These are phyloP conservation scores for Gymnopilus dilepis DNA, from an alignment of 768 basidiomycete genomes.

Conservation along the genomic window DNA sequence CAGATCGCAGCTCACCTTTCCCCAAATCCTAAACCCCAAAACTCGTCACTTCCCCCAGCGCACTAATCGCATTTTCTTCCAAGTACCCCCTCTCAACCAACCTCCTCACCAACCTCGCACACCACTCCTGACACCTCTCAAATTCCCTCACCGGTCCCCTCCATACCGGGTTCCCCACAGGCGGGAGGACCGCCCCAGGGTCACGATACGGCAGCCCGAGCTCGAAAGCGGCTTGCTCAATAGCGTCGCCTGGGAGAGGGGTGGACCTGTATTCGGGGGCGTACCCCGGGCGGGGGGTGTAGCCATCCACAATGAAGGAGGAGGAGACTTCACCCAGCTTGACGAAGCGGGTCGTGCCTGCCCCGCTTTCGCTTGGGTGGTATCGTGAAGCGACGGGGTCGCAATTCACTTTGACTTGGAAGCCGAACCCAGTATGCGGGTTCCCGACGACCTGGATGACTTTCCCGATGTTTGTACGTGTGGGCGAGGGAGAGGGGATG, in stretches of 20 bases:
- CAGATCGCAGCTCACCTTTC: too few species aligned
- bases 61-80: neutral
- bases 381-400: neutral
- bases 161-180: neutral
- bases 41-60: neutral
- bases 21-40: neutral
- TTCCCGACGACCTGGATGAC: conserved; percentile 1
- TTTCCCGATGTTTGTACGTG: neutral
- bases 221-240: neutral
- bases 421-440: neutral
- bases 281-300: neutral
- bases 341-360: neutral
- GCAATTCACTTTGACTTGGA: neutral
- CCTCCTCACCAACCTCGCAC: neutral
- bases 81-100: neutral
- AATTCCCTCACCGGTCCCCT: neutral
- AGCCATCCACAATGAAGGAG: neutral
- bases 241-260: neutral
- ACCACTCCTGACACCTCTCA: conserved; percentile 1
- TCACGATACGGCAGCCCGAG: neutral
- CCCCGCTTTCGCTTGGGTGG: neutral
- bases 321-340: neutral
- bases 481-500: neutral
- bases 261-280: neutral
- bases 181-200: neutral